Percentiles rank a stretch among this genome's conserved stretches.
Evolutionary conservation across 108 stramenopile species (phyloP).

Genomic region (Fistulifera solaris): DNA sequence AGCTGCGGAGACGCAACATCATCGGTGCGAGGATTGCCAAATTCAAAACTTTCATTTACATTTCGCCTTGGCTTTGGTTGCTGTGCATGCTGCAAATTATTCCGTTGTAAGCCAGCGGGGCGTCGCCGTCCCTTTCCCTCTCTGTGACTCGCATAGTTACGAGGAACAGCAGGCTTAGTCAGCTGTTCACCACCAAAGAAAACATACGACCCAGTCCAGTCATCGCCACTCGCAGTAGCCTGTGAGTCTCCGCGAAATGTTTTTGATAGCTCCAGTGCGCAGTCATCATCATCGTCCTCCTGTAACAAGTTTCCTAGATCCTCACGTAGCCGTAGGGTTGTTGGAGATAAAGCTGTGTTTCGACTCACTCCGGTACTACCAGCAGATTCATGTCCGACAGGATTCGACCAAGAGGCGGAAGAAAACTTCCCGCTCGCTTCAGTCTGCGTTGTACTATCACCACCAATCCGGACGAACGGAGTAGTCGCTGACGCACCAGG

Average conservation of each 20-base stretch:
- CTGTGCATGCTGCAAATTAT: conserved; percentile 23
- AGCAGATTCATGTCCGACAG: not conserved
- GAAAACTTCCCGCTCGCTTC: conserved; percentile 2
- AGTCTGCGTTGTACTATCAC: too few species aligned
- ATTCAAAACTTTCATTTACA: conserved; percentile 9
- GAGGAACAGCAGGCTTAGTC: conserved; percentile 10
- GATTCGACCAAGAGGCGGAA: not conserved
- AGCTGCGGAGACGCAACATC: conserved; percentile 4
- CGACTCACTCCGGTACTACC: not conserved
- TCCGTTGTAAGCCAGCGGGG: conserved; percentile 3
- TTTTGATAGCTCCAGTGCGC: conserved; percentile 4
- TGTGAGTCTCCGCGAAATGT: too few species aligned
- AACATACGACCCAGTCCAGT: conserved; percentile 14
- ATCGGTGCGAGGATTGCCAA: conserved; percentile 6
- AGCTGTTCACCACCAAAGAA: not conserved
- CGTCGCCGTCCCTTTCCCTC: conserved; percentile 9
- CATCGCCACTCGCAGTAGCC: not conserved
- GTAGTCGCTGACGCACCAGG: too few species aligned
- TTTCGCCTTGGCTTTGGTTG: conserved; percentile 28
- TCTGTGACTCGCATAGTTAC: not conserved
- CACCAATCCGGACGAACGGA: too few species aligned
- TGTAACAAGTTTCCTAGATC: conserved; percentile 59
- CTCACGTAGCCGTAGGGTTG: conserved; percentile 59
- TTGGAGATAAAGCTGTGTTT: conserved; percentile 53
- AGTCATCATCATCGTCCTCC: conserved; percentile 55